phyloP scores from a whole-genome alignment of 805 yeast species.

The Candida jianshihensis region DNA sequence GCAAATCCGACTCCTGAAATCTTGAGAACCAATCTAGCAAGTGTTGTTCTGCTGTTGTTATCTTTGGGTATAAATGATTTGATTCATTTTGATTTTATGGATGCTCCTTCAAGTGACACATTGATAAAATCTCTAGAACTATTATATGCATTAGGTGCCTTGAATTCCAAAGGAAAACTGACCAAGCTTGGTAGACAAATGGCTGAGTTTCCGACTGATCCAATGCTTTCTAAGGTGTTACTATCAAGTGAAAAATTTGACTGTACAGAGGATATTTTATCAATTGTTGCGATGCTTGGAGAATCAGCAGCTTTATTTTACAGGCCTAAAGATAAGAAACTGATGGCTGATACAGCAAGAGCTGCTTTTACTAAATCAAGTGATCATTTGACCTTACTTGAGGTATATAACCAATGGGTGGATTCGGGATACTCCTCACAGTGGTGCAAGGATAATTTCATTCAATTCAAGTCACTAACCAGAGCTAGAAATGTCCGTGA shows the following conservation, averaged over 20 bases:
- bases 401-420: slow-evolving; percentile 73
- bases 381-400: slow-evolving; percentile 73
- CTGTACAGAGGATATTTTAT: slow-evolving; percentile 62
- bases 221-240: slow-evolving; percentile 75
- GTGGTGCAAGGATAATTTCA: slow-evolving; percentile 83
- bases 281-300: slow-evolving; percentile 77
- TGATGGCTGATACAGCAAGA: slow-evolving; percentile 58
- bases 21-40: slow-evolving; percentile 71
- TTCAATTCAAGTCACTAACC: slow-evolving; percentile 67
- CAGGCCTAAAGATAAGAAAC: slow-evolving; percentile 60
- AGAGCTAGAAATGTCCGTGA: slow-evolving; percentile 64
- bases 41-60: slow-evolving; percentile 67
- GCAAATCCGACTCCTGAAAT: slow-evolving; percentile 87
- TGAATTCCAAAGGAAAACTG: slow-evolving; percentile 70
- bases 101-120: slow-evolving; percentile 72
- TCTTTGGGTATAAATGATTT: slow-evolving; percentile 84
- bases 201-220: slow-evolving; percentile 92
- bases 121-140: slow-evolving; percentile 72
- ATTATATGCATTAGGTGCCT: slow-evolving; percentile 81
- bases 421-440: slow-evolving; percentile 56
- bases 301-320: slow-evolving; percentile 67
- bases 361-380: slow-evolving; percentile 48
- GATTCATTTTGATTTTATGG: slow-evolving; percentile 82
- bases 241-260: slow-evolving; percentile 52
- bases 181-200: slow-evolving; percentile 75